phyloP scores from a whole-genome alignment of 768 basidiomycete species.

The Boletus subcaerulescens region DNA sequence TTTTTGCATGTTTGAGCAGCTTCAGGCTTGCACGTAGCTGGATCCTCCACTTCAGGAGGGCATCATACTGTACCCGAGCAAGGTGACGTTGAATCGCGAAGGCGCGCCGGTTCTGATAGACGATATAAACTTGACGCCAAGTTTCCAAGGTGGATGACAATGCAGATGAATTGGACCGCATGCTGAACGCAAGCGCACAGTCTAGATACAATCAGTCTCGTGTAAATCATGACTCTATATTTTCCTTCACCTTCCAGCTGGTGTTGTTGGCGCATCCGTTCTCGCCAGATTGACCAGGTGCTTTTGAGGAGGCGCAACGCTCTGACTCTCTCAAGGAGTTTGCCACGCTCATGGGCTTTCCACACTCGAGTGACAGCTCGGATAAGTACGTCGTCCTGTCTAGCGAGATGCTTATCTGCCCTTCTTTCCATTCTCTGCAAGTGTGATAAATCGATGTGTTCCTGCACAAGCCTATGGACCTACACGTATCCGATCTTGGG shows the following conservation, averaged over 20 bases:
- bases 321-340: constrained; percentile 52
- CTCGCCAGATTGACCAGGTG: constrained; percentile 51
- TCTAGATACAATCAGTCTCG: constrained; percentile 34
- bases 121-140: constrained; percentile 44
- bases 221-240: neutral
- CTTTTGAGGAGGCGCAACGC: constrained; percentile 43
- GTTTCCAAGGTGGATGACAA: constrained; percentile 37
- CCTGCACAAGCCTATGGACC: constrained; percentile 16
- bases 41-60: constrained; percentile 55
- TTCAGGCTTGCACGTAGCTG: constrained; percentile 49
- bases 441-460: constrained; percentile 8
- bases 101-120: constrained; percentile 44
- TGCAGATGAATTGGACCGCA: constrained; percentile 41
- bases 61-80: constrained; percentile 38
- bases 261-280: constrained; percentile 38
- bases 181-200: constrained; percentile 47
- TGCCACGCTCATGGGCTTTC: constrained; percentile 66
- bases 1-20: constrained; percentile 51
- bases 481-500: constrained; percentile 50
- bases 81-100: constrained; percentile 45
- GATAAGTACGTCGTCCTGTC: constrained; percentile 57
- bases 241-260: constrained; percentile 44
- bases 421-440: constrained; percentile 54
- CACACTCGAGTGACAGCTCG: constrained; percentile 60
- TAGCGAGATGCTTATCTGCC: constrained; percentile 52